Evolutionary conservation across 2,329 filamentous ascomycete genomes (phyloP).

Genomic region (Zymoseptoria brevis): DNA sequence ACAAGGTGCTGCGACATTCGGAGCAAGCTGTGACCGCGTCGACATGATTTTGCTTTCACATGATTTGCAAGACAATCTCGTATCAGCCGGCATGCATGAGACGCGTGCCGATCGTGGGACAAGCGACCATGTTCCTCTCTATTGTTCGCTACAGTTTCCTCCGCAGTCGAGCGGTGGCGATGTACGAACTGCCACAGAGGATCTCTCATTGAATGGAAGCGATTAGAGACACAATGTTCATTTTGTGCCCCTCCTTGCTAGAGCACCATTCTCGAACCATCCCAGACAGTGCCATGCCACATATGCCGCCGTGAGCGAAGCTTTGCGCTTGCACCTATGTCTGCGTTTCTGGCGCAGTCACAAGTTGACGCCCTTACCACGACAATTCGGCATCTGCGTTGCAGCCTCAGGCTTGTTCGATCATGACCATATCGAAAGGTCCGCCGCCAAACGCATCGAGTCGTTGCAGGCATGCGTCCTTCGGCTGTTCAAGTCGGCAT

Average conservation of each 20-base stretch:
- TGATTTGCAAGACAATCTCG: constrained; percentile 31
- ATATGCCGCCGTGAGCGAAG: no score
- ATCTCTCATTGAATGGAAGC: background rate
- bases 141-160: constrained; percentile 17
- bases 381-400: background rate
- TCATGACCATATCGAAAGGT: background rate
- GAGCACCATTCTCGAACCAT: no score
- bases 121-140: constrained; percentile 49
- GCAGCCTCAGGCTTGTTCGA: background rate
- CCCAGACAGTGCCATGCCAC: no score
- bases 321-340: no score
- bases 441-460: background rate
- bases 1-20: constrained; percentile 36
- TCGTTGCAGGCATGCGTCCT: background rate
- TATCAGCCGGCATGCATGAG: constrained; percentile 35
- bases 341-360: no score
- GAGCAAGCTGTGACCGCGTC: constrained; percentile 46
- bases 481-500: background rate
- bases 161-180: background rate
- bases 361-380: no score
- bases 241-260: no score
- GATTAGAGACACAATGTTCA: background rate
- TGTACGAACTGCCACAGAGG: background rate
- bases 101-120: constrained; percentile 40
- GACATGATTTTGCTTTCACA: constrained; percentile 44